These are phyloP conservation scores for Verticillium isaacii DNA, from an alignment of 2,329 filamentous ascomycete species.

Conservation along the genomic window DNA sequence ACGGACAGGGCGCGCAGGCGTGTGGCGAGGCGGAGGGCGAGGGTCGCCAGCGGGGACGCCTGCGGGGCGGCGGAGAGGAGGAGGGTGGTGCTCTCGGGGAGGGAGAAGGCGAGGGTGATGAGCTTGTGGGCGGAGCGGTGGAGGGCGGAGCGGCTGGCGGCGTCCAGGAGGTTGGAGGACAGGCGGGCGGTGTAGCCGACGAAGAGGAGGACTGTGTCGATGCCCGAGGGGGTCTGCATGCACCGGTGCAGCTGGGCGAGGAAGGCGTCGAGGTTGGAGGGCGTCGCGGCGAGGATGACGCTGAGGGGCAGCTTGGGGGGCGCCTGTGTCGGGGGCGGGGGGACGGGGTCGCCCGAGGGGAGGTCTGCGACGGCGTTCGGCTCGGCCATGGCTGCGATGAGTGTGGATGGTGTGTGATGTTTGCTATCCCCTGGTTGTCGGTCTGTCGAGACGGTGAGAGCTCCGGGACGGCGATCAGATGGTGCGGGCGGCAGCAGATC, in stretches of 20 bases:
- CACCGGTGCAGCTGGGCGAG: conserved; percentile 55
- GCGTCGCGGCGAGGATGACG: conserved; percentile 27
- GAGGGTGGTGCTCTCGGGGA: conserved; percentile 45
- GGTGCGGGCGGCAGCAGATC: background rate
- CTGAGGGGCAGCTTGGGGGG: conserved; percentile 18
- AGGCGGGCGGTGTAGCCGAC: conserved; percentile 63
- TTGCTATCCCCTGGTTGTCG: background rate
- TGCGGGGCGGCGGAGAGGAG: conserved; percentile 33
- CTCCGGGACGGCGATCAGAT: background rate
- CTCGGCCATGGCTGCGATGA: conserved; percentile 9
- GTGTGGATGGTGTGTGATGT: background rate
- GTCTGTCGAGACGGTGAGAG: background rate
- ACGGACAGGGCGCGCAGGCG: conserved; percentile 57
- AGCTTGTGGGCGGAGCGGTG: conserved; percentile 45
- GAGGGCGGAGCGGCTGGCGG: conserved; percentile 53
- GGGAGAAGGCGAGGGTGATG: conserved; percentile 45
- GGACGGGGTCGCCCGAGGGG: conserved; percentile 30
- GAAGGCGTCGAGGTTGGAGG: conserved; percentile 45
- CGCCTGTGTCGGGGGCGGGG: conserved; percentile 16
- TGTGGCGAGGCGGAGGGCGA: conserved; percentile 43
- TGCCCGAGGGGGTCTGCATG: conserved; percentile 62
- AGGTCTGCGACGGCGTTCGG: conserved; percentile 24
- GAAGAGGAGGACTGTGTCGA: conserved; percentile 65
- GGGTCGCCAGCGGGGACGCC: conserved; percentile 31
- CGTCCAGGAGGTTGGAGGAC: conserved; percentile 43